These are phyloP conservation scores for Wickerhamomyces sydowiorum DNA, from an alignment of 805 yeast genomes.

Conservation along the genomic window DNA sequence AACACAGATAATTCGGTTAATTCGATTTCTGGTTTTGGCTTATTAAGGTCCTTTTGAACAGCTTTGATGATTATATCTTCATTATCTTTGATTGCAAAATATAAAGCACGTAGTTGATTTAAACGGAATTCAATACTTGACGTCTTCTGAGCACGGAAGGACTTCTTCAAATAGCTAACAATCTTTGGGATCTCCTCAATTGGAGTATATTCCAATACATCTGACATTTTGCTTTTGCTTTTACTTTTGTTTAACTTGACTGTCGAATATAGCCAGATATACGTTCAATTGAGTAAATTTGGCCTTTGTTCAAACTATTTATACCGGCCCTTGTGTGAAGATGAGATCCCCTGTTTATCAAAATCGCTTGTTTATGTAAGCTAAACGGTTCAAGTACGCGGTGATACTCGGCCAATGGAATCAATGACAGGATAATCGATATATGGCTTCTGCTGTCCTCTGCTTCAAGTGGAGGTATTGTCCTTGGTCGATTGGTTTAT, in stretches of 20 bases:
- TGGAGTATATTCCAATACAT: constrained; percentile 35
- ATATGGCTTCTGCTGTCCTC: no score
- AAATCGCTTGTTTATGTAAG: no score
- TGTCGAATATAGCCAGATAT: no score
- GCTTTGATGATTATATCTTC: constrained; percentile 51
- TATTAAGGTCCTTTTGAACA: constrained; percentile 58
- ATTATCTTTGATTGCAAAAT: constrained; percentile 57
- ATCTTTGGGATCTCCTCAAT: constrained; percentile 40
- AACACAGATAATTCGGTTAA: constrained; percentile 49
- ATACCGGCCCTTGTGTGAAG: no score
- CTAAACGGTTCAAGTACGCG: no score
- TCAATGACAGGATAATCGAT: no score
- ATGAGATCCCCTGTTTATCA: no score
- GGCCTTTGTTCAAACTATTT: no score
- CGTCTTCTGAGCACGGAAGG: constrained; percentile 41
- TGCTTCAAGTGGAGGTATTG: no score
- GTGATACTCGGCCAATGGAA: no score
- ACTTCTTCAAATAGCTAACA: constrained; percentile 34
- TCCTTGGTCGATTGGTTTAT: no score
- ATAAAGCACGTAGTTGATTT: constrained; percentile 60
- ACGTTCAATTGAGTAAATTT: no score
- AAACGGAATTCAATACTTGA: constrained; percentile 50
- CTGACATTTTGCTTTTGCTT: not conserved
- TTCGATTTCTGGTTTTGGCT: constrained; percentile 57
- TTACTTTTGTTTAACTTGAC: not conserved